phyloP scores from a whole-genome alignment of 352 stramenopile species.

The Globisporangium polare region DNA sequence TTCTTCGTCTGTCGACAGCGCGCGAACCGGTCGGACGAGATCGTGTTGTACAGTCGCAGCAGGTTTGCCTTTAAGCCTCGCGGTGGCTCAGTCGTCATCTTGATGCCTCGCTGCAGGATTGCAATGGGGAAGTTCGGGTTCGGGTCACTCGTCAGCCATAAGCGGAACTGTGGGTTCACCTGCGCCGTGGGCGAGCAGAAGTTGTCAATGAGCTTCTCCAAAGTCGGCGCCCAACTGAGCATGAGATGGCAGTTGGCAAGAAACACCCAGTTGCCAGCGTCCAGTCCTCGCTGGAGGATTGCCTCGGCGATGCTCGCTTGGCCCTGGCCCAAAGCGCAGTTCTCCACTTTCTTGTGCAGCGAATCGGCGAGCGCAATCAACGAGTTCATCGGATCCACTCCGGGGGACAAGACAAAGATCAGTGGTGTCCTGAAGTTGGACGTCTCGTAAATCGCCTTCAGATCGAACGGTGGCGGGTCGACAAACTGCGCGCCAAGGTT shows the following conservation, averaged over 20 bases:
- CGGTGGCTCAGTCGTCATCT: conserved; percentile 96
- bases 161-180: conserved; percentile 87
- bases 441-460: conserved; percentile 88
- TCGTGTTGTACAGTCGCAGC: conserved; percentile 92
- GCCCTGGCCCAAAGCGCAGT: conserved; percentile 92
- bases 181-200: conserved; percentile 57
- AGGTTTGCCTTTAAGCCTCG: conserved; percentile 92
- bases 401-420: conserved; percentile 95
- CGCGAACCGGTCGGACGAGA: conserved; percentile 84
- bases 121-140: conserved; percentile 95
- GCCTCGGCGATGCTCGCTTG: conserved; percentile 90
- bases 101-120: conserved; percentile 93
- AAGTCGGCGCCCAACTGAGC: conserved; percentile 91
- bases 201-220: conserved; percentile 94
- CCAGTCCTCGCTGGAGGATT: conserved; percentile 84
- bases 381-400: conserved; percentile 93
- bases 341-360: conserved; percentile 85
- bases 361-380: conserved; percentile 84
- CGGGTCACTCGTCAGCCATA: conserved; percentile 93
- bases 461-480: conserved; percentile 91
- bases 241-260: conserved; percentile 96
- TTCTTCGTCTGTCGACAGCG: conserved; percentile 83
- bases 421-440: conserved; percentile 89
- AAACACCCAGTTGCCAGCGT: conserved; percentile 93
- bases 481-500: conserved; percentile 92